Evolutionary conservation across 345 rosid species (phyloP), one percentile per base, ranked within the genome.

Genomic region (Populus deltoides): DNA sequence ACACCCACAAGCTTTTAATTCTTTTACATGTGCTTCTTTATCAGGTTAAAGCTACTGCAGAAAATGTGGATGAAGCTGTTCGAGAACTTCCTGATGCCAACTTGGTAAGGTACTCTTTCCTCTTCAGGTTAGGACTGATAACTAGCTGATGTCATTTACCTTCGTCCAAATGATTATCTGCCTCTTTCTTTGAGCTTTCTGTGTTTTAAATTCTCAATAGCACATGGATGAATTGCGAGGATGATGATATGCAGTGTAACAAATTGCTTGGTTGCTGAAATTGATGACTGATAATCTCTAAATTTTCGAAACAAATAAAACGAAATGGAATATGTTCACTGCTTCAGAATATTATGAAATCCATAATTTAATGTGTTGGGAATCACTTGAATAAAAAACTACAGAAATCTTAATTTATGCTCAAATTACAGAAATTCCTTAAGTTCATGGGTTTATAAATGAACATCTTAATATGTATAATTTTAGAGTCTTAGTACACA

Each of bases 81-180:
- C 86, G 97, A 81, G 99, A 96, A 81, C 97, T 96, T 82, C 99
- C 99, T 49, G 99, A 93, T 81, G 97, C 99, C 89, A 96, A 96
- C 87, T 82, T 76, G 97, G 99, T 96, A 93, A 90, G 97, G 92
- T 86, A 87, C 84, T 88, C 89, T 76, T 74, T 83, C 76, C 85
- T 35, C 79, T 84, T 80, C 79, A 33, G 78, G 62, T 62, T 72
- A 70, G 68, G 77, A 82, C 59, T 77, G 68, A 79, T 73, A 70
- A 62, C 35, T 73, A 53, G 47, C 68, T 61, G 53, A 66, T 65
- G 55, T 18, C 36, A 33, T 49, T 78, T 43, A 20, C 10, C 22
- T 18, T 53, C 59, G 8, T 20, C 59, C 59, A 53, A 53, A 43
- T 41, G 47, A 43, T 43, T 43, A 11, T 43, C 47, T 11, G 4